phyloP scores from a whole-genome alignment of 371 early-diverging fungal genomes.

The Saksenaea vasiformis region DNA sequence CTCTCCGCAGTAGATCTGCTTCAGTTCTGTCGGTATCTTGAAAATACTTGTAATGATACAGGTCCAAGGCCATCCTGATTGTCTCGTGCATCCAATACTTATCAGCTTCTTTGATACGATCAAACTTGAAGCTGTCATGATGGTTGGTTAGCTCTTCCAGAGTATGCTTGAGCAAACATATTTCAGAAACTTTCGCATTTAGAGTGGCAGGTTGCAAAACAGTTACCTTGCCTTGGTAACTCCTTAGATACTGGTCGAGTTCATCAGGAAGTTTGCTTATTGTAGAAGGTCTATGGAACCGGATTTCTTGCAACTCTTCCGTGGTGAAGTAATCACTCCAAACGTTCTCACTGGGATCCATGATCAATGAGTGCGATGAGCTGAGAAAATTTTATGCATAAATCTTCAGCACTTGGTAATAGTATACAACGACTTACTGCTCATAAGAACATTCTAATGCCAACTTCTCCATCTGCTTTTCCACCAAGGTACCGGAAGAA shows the following conservation, averaged over 20 bases:
- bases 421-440: too few relatives aligned
- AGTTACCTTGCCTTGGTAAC: neutral
- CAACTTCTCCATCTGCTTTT: neutral
- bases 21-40: neutral
- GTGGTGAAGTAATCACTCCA: neutral
- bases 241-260: neutral
- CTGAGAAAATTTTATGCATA: neutral
- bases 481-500: neutral
- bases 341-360: neutral
- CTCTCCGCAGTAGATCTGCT: neutral
- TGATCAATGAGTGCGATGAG: neutral
- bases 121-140: neutral
- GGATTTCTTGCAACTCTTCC: neutral
- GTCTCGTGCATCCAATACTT: neutral
- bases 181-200: neutral
- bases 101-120: neutral
- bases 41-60: neutral
- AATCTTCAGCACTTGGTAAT: too few relatives aligned
- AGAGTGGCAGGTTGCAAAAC: neutral
- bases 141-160: neutral
- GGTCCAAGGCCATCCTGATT: neutral
- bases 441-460: neutral
- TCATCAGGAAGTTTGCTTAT: neutral
- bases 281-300: neutral
- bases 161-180: too few relatives aligned